Conservation (phyloP, 2,329 filamentous ascomycete genomes). For the Aspergillus ustus region DNA sequence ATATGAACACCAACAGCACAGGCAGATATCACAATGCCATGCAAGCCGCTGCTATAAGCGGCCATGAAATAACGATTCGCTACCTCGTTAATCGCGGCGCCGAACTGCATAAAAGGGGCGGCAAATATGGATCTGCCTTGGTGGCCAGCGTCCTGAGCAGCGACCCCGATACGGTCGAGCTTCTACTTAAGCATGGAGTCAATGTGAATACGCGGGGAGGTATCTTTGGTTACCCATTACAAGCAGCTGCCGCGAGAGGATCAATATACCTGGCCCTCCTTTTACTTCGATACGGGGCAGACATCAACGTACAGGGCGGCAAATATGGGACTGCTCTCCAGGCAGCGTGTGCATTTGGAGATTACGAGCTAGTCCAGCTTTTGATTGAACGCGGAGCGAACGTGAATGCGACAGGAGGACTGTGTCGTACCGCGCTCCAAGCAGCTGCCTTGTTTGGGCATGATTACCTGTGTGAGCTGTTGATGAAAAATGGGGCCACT, state of each 20-base stretch:
- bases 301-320: background rate
- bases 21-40: background rate
- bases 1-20: background rate
- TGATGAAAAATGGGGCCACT: background rate
- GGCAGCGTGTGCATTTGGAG: background rate
- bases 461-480: background rate
- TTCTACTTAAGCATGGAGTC: background rate
- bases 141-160: background rate
- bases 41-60: background rate
- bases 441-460: conserved; percentile 1
- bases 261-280: background rate
- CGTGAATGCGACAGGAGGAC: background rate
- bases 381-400: background rate
- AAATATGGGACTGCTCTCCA: conserved; percentile 2
- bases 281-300: background rate
- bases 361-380: background rate
- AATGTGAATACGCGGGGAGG: background rate
- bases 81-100: background rate
- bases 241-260: background rate
- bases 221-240: background rate
- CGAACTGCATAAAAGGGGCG: background rate
- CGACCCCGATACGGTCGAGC: background rate
- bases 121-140: background rate
- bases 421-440: conserved; percentile 1
- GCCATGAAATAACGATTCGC: background rate